Evolutionary conservation across 768 basidiomycete genomes (phyloP), one percentile per base, ranked within the genome.

Genomic region (Trametopsis cervina): DNA sequence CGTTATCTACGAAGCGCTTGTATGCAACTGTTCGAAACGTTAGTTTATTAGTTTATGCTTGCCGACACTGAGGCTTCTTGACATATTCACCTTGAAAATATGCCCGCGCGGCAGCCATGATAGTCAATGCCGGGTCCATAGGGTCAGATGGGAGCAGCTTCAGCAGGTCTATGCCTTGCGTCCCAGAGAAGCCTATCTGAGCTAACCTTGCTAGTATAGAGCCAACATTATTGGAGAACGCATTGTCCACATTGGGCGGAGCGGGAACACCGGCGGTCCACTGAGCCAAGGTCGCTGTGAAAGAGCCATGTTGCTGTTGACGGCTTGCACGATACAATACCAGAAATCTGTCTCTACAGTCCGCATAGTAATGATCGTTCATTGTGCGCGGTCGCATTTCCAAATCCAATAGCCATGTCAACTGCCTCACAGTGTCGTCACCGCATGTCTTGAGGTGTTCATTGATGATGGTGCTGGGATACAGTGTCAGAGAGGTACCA

Each of bases 11-110:
- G 39, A 73, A 71, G 0, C 71, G 73, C 51, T 71, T 73, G 54
- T 72, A 73, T 0, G 73, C 63, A 4, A 76, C 75, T 52, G 37
- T 12, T n/a, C n/a, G 17, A n/a, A 27, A 6, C n/a, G 33, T 36
- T n/a, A n/a, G n/a, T 39, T 12, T 13, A 21, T 45, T 47, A 46
- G 44, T 17, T 11, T 22, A 10, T 22, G 20, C 23, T 33, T 15
- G 23, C 20, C 50, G 27, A 37, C 42, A 15, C 37, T 42, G 13
- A n/a, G 29, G 35, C n/a, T 20, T 24, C 24, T n/a, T 25, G 18
- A 41, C n/a, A n/a, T n/a, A n/a, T 56, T 4, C 55, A 83, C 86
- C 85, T 71, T 86, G 81, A 61, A 86, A 87, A 54, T 87, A 86
- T 0, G 80, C 84, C 4, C 82, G 69, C 1, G 85, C 81, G 47